Evolutionary conservation across 768 basidiomycete genomes (phyloP), one percentile per base, ranked within the genome.

Genomic region (Cystobasidium onofrii): DNA sequence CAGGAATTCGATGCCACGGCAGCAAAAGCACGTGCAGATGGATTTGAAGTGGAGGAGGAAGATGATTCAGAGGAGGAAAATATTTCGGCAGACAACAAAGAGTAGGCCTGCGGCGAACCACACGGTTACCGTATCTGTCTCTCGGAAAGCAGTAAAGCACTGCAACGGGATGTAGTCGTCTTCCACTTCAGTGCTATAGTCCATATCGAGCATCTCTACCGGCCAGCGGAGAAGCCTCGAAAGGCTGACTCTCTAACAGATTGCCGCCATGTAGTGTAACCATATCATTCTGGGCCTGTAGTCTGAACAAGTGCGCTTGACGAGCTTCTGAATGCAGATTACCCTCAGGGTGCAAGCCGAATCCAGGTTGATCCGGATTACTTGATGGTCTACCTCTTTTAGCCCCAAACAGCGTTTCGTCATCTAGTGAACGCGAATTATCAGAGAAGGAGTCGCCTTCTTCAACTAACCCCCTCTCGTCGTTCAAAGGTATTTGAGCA

Each of bases 401-500:
- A 0, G 73, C 74, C 55, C 78, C 78, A 52, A 79, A 79, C 10
- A 79, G 72, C 7, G 78, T 79, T 44, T 79, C 78, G 39, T 76
- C 76, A 20, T 76, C 77, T 17, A 71, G 65, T 50, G 52, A 75
- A 57, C 25, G 74, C 46, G 64, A 74, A 27, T 31, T 75, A 41
- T 61, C 76, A 39, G 39, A 69, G 62, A 29, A 46, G 17, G 23
- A 27, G 27, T 60, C 50, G 23, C 43, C 73, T 27, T 67, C 64
- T 23, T 43, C 73, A 10, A 46, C 67, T 31, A 31, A 46, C 1
- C 36, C 55, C 20, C 46, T n/a, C 10, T 50, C 57, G 33, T 60
- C 57, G 27, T 60, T 60, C 27, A 33, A n/a, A 29, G 29, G 73
- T 73, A 64, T 25, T 74, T 65, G 41, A 13, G 23, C 31, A 18